A percentile compares a stretch with the other conserved stretches of the same genome.
phyloP scores from a whole-genome alignment of 768 basidiomycete species.

The Pisolithus tinctorius region DNA sequence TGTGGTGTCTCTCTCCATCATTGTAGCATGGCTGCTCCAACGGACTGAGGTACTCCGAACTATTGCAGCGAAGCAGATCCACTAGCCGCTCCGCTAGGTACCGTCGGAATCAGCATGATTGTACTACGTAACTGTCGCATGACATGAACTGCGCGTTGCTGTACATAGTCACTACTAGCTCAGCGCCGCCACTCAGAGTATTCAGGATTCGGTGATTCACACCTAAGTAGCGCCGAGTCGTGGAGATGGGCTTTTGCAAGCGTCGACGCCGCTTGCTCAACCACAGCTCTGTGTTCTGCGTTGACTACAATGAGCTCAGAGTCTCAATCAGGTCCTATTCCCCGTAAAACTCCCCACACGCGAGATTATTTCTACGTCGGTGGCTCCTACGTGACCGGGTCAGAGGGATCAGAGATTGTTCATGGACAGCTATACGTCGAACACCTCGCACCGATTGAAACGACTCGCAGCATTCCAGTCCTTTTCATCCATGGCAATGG shows the following conservation, averaged over 20 bases:
- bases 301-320: not conserved
- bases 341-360: constrained; percentile 33
- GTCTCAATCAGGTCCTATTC: not conserved
- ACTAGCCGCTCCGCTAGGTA: too few relatives aligned
- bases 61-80: too few relatives aligned
- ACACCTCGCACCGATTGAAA: constrained; percentile 35
- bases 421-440: constrained; percentile 49
- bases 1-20: not conserved
- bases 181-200: too few relatives aligned
- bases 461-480: constrained; percentile 34
- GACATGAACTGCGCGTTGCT: too few relatives aligned
- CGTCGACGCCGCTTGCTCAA: not conserved
- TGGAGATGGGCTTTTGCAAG: too few relatives aligned
- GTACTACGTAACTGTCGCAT: too few relatives aligned
- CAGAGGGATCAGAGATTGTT: constrained; percentile 31
- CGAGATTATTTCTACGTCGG: constrained; percentile 46
- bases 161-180: too few relatives aligned
- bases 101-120: not conserved
- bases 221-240: too few relatives aligned
- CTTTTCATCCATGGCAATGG: constrained; percentile 45
- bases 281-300: too few relatives aligned
- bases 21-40: not conserved
- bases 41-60: not conserved
- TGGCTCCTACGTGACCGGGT: constrained; percentile 28
- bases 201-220: too few relatives aligned